Base-by-base conservation (phyloP, 805 yeast genomes). In the Teunomyces lycoperdinae region DNA sequence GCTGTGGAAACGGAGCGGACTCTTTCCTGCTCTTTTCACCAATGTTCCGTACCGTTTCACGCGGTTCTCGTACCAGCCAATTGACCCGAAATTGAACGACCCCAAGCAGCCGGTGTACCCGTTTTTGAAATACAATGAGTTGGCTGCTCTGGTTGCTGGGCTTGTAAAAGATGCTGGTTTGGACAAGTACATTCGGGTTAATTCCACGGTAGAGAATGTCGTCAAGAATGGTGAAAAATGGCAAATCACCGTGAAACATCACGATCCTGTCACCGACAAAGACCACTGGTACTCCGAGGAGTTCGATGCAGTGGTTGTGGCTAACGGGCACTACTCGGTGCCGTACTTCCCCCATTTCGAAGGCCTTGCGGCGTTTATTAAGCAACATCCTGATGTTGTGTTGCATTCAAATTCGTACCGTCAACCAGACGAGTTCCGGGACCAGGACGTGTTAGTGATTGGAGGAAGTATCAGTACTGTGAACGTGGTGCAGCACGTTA, bases 401-500 rank as follows among this genome's bases (percentile, higher is more conserved):
- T 52, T 58, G 41, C 75, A 70, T 54, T 66, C 73, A 20, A 67
- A 68, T 50, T 64, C 63, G 43, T 67, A 54, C 49, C 57, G 64
- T 32, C 49, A 48, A 29, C 56, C 67, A 2, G 48, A 48, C n/a
- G 53, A 54, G 9, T 74, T 60, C 50, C 55, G 58, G 5, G 64
- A 69, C 20, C 73, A 66, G n/a, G 80, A 84, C 11, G 62, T 88
- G 39, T 38, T 38, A 30, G 76, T 87, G 5, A 79, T 88, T n/a
- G 96, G 96, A 0, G 84, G 83, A 56, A 81, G 84, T 9, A 85
- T 94, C 2, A 82, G 89, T 28, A 96, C 92, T 26, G 78, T 81
- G 14, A 96, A 89, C 59, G 70, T 87, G 36, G 41, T 38, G 79
- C 80, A 76, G 54, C 76, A 76, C 49, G 55, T 67, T 14, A 50